These are phyloP conservation scores for Lentinula novae-zelandiae DNA, from an alignment of 1,284 basidiomycete species.

Conservation along the genomic window DNA sequence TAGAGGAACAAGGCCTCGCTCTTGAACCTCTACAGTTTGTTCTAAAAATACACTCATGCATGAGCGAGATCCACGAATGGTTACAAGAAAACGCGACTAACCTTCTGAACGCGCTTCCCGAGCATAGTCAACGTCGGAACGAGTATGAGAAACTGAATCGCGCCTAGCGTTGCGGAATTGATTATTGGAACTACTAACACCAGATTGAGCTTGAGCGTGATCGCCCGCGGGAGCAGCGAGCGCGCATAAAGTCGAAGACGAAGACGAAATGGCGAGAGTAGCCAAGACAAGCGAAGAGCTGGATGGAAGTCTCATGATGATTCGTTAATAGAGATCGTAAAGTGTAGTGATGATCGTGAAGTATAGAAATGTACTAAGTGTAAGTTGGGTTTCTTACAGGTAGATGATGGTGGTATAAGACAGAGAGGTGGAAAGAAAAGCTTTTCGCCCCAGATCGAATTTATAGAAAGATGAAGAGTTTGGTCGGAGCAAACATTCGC, in stretches of 20 bases:
- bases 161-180: conserved; percentile 10
- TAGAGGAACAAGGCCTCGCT: neutral
- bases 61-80: neutral
- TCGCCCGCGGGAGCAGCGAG: conserved; percentile 39
- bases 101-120: conserved; percentile 1
- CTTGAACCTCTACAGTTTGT: neutral
- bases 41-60: neutral
- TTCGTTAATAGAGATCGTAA: conserved; percentile 8
- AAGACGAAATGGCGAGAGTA: conserved; percentile 43
- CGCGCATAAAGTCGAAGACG: conserved; percentile 27
- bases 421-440: conserved; percentile 11
- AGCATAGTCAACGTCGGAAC: neutral
- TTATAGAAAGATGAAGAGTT: neutral
- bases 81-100: neutral
- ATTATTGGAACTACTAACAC: conserved; percentile 6
- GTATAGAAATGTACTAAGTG: conserved; percentile 11
- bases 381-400: conserved; percentile 5
- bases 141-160: conserved; percentile 7
- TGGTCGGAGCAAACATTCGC: neutral
- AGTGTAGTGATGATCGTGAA: neutral
- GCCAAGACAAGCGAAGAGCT: conserved; percentile 42
- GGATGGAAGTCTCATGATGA: conserved; percentile 39
- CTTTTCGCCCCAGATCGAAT: neutral
- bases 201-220: conserved; percentile 16
- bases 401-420: conserved; percentile 20